phyloP scores from a whole-genome alignment of 495 filamentous ascomycete species.

The Penicillium canescens region DNA sequence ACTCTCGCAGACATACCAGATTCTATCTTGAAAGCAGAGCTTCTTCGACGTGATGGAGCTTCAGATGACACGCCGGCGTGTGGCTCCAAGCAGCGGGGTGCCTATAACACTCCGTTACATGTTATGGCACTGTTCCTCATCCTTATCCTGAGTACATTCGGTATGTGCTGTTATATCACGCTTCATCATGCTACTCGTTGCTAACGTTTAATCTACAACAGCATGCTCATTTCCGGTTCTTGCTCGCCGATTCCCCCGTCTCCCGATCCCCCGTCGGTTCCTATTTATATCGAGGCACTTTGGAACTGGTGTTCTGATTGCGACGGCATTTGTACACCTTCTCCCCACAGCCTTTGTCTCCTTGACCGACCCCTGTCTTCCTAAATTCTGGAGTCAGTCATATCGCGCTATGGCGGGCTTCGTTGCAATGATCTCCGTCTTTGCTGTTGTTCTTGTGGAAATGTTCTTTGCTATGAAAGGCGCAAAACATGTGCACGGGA shows the following conservation, averaged over 20 bases:
- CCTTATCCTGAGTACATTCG: conserved; percentile 66
- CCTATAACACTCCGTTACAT: conserved; percentile 68
- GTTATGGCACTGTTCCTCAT: conserved; percentile 79
- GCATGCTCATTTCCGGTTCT: conserved; percentile 58
- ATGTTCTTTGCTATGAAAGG: conserved; percentile 68
- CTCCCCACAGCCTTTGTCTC: conserved; percentile 83
- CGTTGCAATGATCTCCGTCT: conserved; percentile 74
- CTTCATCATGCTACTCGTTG: neutral
- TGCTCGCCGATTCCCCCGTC: conserved; percentile 48
- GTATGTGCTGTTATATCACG: conserved; percentile 43
- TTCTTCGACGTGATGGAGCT: conserved; percentile 30
- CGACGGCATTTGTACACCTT: conserved; percentile 85
- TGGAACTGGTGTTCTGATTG: conserved; percentile 82
- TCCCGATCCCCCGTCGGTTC: conserved; percentile 52
- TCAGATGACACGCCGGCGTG: conserved; percentile 45
- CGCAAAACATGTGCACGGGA: conserved; percentile 50
- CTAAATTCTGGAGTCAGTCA: conserved; percentile 66
- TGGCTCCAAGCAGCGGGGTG: conserved; percentile 58
- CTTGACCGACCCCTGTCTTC: conserved; percentile 78
- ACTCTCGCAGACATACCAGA: conserved; percentile 30
- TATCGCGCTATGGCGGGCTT: conserved; percentile 78
- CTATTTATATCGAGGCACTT: conserved; percentile 81
- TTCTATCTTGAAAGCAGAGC: conserved; percentile 33
- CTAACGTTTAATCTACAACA: conserved; percentile 19
- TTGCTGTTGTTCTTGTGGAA: conserved; percentile 73